Conservation (phyloP, 495 filamentous ascomycete genomes). For the Parachaetomium inaequale region DNA sequence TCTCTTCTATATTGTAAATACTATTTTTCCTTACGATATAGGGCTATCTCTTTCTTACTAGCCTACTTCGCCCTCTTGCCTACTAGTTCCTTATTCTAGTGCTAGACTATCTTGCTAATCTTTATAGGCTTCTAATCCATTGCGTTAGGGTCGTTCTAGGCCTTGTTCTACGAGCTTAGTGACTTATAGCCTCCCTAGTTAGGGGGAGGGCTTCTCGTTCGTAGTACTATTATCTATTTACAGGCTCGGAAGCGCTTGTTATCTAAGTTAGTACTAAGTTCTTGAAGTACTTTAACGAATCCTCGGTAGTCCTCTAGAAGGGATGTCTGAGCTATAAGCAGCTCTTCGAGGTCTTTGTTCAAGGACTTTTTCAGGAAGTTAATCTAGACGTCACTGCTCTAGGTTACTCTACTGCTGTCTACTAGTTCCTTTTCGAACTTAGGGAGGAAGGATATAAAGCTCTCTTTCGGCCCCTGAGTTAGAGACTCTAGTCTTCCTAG, state of each 20-base stretch:
- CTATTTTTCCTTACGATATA: background rate
- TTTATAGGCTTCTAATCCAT: background rate
- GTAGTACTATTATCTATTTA: no score
- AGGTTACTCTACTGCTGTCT: background rate
- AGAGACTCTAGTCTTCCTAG: no score
- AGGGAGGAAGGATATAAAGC: no score
- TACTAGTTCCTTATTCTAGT: background rate
- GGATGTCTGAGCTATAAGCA: background rate
- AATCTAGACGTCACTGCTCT: background rate
- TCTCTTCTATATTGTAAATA: background rate
- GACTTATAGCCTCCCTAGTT: no score
- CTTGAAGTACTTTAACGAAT: background rate
- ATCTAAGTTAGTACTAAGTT: background rate
- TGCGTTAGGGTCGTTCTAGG: background rate
- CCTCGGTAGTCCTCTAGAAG: background rate
- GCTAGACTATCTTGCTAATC: background rate
- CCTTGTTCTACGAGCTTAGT: background rate
- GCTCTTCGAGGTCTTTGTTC: background rate
- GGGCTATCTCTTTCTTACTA: background rate
- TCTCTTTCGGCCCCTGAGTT: no score
- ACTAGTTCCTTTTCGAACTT: background rate
- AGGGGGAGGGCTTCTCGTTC: no score
- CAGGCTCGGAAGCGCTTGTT: background rate
- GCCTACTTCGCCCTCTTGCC: background rate
- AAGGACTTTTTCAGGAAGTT: background rate